These are phyloP conservation scores for Trichophaea hybrida DNA, from an alignment of 2,329 filamentous ascomycete genomes.

Conservation along the genomic window DNA sequence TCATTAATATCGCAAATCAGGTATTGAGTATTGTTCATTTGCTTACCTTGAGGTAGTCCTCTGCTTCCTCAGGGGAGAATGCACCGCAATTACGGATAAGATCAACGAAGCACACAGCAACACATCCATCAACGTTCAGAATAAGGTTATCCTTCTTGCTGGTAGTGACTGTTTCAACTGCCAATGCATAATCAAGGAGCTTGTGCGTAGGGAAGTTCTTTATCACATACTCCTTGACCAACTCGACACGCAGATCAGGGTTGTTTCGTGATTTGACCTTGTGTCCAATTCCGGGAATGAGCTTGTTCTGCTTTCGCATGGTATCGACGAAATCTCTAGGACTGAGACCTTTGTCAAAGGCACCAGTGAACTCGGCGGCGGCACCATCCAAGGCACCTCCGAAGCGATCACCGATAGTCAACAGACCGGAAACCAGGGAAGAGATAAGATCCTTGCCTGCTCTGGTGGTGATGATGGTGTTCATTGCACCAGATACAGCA, in stretches of 20 bases:
- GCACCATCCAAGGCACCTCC: slow-evolving; percentile 96
- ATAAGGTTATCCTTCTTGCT: slow-evolving; percentile 99
- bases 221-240: slow-evolving; percentile 97
- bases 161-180: slow-evolving; percentile 93
- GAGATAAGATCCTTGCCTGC: slow-evolving; percentile 97
- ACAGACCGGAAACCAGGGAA: slow-evolving; percentile 84
- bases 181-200: slow-evolving; percentile 95
- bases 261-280: slow-evolving; percentile 99
- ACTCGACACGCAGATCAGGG: slow-evolving; percentile 97
- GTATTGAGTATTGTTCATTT: not conserved
- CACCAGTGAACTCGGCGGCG: slow-evolving; percentile 95
- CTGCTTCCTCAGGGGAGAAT: slow-evolving; percentile 88
- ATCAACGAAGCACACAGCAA: slow-evolving; percentile 98
- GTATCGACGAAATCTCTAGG: slow-evolving; percentile 97
- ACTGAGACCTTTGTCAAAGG: slow-evolving; percentile 93
- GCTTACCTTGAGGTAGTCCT: slow-evolving; percentile 70
- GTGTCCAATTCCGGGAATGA: slow-evolving; percentile 98
- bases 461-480: slow-evolving; percentile 99
- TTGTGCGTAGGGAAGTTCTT: slow-evolving; percentile 97
- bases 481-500: slow-evolving; percentile 98
- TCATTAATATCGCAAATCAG: not conserved
- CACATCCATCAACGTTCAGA: slow-evolving; percentile 94
- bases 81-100: slow-evolving; percentile 94
- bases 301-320: slow-evolving; percentile 99
- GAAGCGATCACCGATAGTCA: slow-evolving; percentile 96